Percentiles rank a stretch among this genome's conserved stretches.
Evolutionary conservation across 2,329 filamentous ascomycete species (phyloP).

Genomic region (Hypocrella siamensis): DNA sequence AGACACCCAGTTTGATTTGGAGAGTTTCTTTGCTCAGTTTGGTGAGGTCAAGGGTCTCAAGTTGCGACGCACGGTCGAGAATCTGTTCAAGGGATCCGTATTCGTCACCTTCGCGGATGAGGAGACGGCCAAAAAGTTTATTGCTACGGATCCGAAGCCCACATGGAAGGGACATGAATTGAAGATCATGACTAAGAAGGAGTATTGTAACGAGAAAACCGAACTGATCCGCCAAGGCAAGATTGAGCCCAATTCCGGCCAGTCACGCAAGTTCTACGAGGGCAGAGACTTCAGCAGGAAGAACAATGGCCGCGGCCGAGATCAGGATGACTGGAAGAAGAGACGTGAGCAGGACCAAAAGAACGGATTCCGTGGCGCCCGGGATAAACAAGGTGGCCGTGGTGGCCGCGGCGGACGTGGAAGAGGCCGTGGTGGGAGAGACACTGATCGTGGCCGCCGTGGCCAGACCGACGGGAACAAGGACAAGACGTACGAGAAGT

Average conservation of each 20-base stretch:
- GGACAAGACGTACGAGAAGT: conserved; percentile 16
- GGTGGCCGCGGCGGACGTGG: conserved; percentile 27
- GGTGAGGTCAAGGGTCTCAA: conserved; percentile 71
- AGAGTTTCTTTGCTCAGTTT: conserved; percentile 74
- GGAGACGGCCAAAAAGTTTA: conserved; percentile 65
- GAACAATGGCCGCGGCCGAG: conserved; percentile 18
- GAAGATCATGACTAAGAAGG: conserved; percentile 73
- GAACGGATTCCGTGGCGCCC: conserved; percentile 37
- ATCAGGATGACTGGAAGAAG: conserved; percentile 47
- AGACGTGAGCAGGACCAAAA: conserved; percentile 46
- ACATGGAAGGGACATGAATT: conserved; percentile 71
- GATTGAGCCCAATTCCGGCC: conserved; percentile 39
- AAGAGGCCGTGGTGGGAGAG: conserved; percentile 23
- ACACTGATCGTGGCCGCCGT: conserved; percentile 22
- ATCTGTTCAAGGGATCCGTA: conserved; percentile 86
- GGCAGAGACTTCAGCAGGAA: conserved; percentile 21
- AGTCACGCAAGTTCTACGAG: conserved; percentile 31
- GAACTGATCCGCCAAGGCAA: conserved; percentile 56
- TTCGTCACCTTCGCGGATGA: conserved; percentile 83
- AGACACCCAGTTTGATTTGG: conserved; percentile 82
- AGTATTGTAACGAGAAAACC: conserved; percentile 68
- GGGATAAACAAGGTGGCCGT: conserved; percentile 25
- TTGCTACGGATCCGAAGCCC: conserved; percentile 65
- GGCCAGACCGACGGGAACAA: conserved; percentile 11
- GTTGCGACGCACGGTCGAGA: conserved; percentile 59